Conservation (phyloP, 148 eudicot genomes). For the Cornus suecica region DNA sequence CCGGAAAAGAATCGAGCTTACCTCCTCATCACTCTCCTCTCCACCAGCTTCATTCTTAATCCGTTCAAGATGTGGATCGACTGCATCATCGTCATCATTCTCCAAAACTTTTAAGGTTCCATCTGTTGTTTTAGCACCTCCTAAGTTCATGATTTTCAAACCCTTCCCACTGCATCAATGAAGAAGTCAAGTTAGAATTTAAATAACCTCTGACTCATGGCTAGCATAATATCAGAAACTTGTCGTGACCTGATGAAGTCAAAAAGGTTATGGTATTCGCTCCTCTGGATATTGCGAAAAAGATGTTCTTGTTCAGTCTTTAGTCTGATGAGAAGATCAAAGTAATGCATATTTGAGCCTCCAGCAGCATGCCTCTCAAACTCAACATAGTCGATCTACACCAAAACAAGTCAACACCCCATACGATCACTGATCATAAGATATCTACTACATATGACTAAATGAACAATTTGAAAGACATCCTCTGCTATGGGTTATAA, state of each 20-base stretch:
- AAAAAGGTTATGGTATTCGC: constrained; percentile 75
- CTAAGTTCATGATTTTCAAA: constrained; percentile 75
- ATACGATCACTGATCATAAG: neutral
- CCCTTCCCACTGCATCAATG: constrained; percentile 58
- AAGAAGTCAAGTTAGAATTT: neutral
- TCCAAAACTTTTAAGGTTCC: constrained; percentile 68
- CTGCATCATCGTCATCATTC: constrained; percentile 67
- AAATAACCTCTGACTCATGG: neutral
- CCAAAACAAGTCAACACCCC: constrained; percentile 6
- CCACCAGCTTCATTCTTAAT: constrained; percentile 67
- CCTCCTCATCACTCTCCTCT: constrained; percentile 98
- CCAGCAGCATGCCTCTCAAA: constrained; percentile 98
- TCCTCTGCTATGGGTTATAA: neutral
- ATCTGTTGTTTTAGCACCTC: constrained; percentile 36
- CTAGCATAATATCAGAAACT: constrained; percentile 4
- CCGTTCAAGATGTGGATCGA: constrained; percentile 92
- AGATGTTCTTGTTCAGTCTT: constrained; percentile 95
- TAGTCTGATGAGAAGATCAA: constrained; percentile 79
- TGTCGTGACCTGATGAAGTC: constrained; percentile 68
- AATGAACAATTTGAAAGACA: neutral
- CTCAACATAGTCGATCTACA: constrained; percentile 90
- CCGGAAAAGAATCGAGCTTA: constrained; percentile 10
- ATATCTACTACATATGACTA: neutral
- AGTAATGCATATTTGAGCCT: constrained; percentile 95
- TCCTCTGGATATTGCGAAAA: constrained; percentile 95